phyloP scores from a whole-genome alignment of 2,329 filamentous ascomycete genomes.

The Penicillium brevicompactum region DNA sequence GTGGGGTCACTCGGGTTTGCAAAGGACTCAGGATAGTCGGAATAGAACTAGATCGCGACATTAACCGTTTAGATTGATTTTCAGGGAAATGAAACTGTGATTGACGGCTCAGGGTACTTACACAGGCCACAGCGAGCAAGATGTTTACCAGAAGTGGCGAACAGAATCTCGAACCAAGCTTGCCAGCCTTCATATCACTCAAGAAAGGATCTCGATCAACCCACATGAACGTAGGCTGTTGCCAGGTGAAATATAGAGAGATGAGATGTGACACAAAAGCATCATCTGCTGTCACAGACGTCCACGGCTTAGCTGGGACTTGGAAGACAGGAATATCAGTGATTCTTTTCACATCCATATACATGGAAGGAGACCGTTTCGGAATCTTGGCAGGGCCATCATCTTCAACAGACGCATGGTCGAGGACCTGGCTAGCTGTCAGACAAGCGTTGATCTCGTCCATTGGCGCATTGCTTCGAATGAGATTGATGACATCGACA shows the following conservation, averaged over 20 bases:
- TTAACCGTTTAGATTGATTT: background rate
- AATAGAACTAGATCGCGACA: slow-evolving; percentile 8
- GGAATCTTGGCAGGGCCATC: background rate
- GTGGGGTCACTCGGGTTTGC: slow-evolving; percentile 13
- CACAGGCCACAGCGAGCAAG: slow-evolving; percentile 23
- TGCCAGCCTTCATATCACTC: slow-evolving; percentile 27
- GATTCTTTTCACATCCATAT: slow-evolving; percentile 8
- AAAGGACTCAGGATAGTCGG: slow-evolving; percentile 23
- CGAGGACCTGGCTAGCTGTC: background rate
- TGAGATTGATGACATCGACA: slow-evolving; percentile 6
- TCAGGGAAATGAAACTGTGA: background rate
- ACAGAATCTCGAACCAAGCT: slow-evolving; percentile 24
- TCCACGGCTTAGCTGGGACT: slow-evolving; percentile 25
- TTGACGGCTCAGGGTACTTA: slow-evolving; percentile 4
- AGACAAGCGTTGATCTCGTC: slow-evolving; percentile 12
- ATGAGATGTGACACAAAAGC: slow-evolving; percentile 26
- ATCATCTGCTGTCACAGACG: slow-evolving; percentile 15
- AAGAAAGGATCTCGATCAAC: slow-evolving; percentile 31
- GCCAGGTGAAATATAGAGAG: slow-evolving; percentile 22
- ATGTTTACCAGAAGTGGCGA: slow-evolving; percentile 32
- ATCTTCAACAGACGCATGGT: background rate
- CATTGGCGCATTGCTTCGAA: slow-evolving; percentile 15
- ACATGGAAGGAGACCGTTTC: background rate
- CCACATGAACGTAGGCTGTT: slow-evolving; percentile 19
- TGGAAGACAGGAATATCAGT: slow-evolving; percentile 5